phyloP scores from a whole-genome alignment of 1,139 yeast species.

The Sugiyamaella sp. region DNA sequence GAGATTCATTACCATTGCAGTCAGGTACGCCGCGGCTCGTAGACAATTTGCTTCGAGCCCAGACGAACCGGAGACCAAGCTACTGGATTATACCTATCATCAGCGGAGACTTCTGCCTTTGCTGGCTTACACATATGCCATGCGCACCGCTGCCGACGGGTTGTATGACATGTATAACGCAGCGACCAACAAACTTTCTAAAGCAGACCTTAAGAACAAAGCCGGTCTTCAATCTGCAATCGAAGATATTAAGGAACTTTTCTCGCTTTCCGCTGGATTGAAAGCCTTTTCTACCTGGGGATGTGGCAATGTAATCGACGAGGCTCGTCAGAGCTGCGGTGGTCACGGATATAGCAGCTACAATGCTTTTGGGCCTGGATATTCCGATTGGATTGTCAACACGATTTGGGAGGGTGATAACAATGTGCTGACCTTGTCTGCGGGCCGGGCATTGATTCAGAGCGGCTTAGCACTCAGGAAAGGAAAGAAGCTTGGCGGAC shows the following conservation, averaged over 20 bases:
- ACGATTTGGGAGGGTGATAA: conserved; percentile 99
- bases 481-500: conserved; percentile 40
- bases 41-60: conserved; percentile 70
- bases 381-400: conserved; percentile 91
- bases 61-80: conserved; percentile 44
- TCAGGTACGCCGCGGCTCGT: conserved; percentile 87
- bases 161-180: conserved; percentile 57
- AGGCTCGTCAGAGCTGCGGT: conserved; percentile 94
- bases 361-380: conserved; percentile 87
- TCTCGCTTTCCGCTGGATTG: conserved; percentile 84
- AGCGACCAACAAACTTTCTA: conserved; percentile 56
- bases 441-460: conserved; percentile 57
- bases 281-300: conserved; percentile 92
- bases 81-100: conserved; percentile 82
- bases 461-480: conserved; percentile 38
- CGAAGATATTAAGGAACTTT: conserved; percentile 70
- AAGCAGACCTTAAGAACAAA: conserved; percentile 40
- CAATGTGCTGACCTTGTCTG: conserved; percentile 78
- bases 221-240: conserved; percentile 48
- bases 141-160: conserved; percentile 72
- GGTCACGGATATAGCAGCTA: conserved; percentile 94
- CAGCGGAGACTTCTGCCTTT: conserved; percentile 84
- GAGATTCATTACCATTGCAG: conserved; percentile 78
- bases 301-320: conserved; percentile 76
- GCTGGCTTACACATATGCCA: conserved; percentile 76